Conservation (phyloP, 1,284 basidiomycete species). For the Rhizoctonia solani region DNA sequence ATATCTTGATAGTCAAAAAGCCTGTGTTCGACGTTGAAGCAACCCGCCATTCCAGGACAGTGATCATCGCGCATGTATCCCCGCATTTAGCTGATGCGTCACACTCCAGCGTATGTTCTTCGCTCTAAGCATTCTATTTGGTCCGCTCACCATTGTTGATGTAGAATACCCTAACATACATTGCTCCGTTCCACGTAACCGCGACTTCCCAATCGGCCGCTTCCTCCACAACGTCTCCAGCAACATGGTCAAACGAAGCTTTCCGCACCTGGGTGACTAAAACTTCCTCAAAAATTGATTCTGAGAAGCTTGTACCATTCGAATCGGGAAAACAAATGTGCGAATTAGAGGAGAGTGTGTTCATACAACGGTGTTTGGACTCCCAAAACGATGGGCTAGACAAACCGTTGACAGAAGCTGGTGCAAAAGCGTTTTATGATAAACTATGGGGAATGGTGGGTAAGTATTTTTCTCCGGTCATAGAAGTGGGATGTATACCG, state of each 20-base stretch:
- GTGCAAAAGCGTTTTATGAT: constrained; percentile 32
- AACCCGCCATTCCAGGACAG: constrained; percentile 43
- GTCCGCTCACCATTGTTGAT: not conserved
- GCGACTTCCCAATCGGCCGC: not conserved
- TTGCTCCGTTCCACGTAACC: constrained; percentile 25
- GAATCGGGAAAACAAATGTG: constrained; percentile 34
- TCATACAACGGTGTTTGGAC: constrained; percentile 24
- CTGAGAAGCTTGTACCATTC: constrained; percentile 28
- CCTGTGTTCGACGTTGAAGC: constrained; percentile 48
- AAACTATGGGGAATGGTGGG: constrained; percentile 29
- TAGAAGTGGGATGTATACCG: not conserved
- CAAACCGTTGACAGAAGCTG: constrained; percentile 20
- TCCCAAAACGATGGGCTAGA: constrained; percentile 26
- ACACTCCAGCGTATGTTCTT: constrained; percentile 39
- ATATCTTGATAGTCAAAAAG: constrained; percentile 35
- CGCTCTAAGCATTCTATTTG: constrained; percentile 36
- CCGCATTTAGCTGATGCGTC: constrained; percentile 47
- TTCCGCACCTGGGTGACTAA: constrained; percentile 28
- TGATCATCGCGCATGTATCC: constrained; percentile 49
- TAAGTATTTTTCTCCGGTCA: not conserved
- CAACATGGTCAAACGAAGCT: constrained; percentile 27
- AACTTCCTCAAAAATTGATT: constrained; percentile 21
- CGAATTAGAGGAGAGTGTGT: constrained; percentile 16
- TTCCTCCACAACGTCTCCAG: constrained; percentile 2
- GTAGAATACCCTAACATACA: constrained; percentile 32